Conservation (phyloP, 768 basidiomycete species). For the Kwoniella sp. region DNA sequence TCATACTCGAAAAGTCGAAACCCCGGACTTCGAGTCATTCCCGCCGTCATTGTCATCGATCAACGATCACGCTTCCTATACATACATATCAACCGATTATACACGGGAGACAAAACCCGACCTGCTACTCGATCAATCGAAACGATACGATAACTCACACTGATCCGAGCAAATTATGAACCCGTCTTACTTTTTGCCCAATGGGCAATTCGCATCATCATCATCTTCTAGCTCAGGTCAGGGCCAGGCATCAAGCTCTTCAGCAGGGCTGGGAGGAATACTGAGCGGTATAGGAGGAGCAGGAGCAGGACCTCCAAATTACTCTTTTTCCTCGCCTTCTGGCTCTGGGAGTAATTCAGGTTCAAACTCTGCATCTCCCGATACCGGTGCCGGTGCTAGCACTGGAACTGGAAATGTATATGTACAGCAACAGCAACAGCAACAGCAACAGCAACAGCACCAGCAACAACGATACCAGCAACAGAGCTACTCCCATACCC, state of each 20-base stretch:
- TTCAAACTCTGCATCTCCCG: not conserved
- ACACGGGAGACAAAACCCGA: too few relatives aligned
- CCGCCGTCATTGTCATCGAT: too few relatives aligned
- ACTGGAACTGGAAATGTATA: not conserved
- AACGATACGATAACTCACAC: too few relatives aligned
- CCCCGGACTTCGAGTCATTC: too few relatives aligned
- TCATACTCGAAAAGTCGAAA: too few relatives aligned
- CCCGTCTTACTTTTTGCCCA: constrained; percentile 22
- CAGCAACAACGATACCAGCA: not conserved
- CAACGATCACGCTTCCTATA: too few relatives aligned
- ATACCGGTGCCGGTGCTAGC: not conserved
- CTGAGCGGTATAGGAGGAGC: not conserved
- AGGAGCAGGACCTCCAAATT: constrained; percentile 3
- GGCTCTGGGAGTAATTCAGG: not conserved
- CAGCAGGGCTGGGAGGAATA: not conserved
- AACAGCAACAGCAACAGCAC: not conserved
- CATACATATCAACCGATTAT: too few relatives aligned
- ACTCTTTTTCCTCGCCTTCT: constrained; percentile 5
- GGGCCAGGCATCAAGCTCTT: not conserved
- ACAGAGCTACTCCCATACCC: too few relatives aligned
- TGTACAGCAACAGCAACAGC: constrained; percentile 3
- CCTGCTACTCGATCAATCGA: too few relatives aligned
- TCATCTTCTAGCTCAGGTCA: constrained; percentile 6
- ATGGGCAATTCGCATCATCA: not conserved
- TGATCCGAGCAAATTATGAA: constrained; percentile 7